Conservation (phyloP, 148 eudicot species). For the Beta vulgaris region DNA sequence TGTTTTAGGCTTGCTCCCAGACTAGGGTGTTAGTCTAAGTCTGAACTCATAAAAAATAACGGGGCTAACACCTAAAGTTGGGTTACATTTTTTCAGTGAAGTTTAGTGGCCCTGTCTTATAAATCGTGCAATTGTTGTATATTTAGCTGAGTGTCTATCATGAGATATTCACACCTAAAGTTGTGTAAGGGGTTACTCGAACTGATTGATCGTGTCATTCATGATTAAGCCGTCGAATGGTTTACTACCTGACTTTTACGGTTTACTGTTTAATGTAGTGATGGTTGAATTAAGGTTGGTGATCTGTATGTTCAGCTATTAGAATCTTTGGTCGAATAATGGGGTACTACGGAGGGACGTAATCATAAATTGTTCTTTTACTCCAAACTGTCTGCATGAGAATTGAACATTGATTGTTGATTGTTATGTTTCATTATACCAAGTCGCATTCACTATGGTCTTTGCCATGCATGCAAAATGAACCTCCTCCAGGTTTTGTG, state of each 20-base stretch:
- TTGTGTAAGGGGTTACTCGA: neutral
- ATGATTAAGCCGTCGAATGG: neutral
- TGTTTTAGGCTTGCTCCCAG: too few relatives aligned
- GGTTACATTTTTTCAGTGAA: too few relatives aligned
- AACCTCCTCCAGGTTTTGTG: neutral
- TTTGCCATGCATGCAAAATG: neutral
- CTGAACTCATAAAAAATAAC: too few relatives aligned
- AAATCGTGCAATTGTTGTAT: too few relatives aligned
- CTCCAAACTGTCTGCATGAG: neutral
- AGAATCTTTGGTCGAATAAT: neutral
- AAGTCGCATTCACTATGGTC: neutral
- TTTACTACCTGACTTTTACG: neutral
- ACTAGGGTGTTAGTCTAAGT: too few relatives aligned
- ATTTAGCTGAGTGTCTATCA: neutral
- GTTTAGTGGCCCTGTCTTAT: too few relatives aligned
- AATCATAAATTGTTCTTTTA: neutral
- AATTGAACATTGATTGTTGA: neutral
- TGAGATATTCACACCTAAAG: neutral
- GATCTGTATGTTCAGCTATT: neutral
- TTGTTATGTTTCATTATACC: neutral
- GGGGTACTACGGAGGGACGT: neutral
- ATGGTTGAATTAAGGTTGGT: too few relatives aligned
- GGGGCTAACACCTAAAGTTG: too few relatives aligned
- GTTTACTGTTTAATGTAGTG: neutral
- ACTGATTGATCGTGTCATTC: neutral